phyloP scores from a whole-genome alignment of 2,329 filamentous ascomycete species.

The Calonectria henricotiae region DNA sequence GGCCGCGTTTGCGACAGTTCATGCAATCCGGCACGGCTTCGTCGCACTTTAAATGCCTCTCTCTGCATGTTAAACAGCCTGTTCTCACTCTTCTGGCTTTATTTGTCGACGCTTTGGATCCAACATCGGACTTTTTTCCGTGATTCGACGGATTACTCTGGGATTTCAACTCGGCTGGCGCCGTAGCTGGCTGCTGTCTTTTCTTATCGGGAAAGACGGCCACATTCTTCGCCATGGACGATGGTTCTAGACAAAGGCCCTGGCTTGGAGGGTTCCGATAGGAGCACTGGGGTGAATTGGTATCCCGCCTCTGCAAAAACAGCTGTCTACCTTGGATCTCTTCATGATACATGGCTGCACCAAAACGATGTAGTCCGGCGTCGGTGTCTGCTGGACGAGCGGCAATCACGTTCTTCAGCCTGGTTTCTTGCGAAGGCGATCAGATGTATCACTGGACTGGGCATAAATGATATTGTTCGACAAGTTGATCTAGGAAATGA shows the following conservation, averaged over 20 bases:
- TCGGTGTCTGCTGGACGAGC: constrained; percentile 41
- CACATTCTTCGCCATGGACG: constrained; percentile 28
- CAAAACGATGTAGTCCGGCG: constrained; percentile 45
- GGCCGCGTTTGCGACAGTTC: constrained; percentile 91
- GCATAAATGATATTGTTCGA: constrained; percentile 4
- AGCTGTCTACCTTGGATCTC: constrained; percentile 42
- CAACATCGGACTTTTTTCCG: not conserved
- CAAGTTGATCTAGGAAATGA: not conserved
- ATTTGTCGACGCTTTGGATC: constrained; percentile 25
- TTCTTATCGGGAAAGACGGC: not conserved
- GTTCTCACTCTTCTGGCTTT: constrained; percentile 86
- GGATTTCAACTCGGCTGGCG: not conserved
- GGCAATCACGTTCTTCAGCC: constrained; percentile 41
- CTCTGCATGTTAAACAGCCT: constrained; percentile 91
- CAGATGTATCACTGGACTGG: constrained; percentile 24
- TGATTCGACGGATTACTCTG: not conserved
- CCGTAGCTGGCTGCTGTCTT: not conserved
- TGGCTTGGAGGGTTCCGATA: not conserved
- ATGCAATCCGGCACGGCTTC: constrained; percentile 77
- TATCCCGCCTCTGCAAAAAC: constrained; percentile 39
- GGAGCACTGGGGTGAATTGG: constrained; percentile 37
- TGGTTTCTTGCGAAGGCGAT: constrained; percentile 36
- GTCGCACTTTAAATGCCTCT: constrained; percentile 93
- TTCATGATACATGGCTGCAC: constrained; percentile 51
- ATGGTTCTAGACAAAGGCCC: constrained; percentile 9